Conservation (phyloP, 139 green algal genomes). For the Monoraphidium neglectum region DNA sequence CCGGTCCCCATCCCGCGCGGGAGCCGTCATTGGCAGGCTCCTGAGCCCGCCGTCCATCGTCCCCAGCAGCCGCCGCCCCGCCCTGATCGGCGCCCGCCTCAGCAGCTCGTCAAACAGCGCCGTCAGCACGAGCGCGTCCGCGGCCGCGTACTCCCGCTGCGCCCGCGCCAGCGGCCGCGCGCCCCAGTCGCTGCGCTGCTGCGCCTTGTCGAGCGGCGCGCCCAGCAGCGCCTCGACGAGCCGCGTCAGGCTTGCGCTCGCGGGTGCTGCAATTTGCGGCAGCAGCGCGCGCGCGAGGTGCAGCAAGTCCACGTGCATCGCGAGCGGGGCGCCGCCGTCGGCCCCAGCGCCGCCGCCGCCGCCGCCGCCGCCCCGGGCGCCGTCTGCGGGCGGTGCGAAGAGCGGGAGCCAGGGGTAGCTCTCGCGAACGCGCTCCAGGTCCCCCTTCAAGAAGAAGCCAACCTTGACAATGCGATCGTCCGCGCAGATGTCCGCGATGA, state of each 20-base stretch:
- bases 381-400: neutral
- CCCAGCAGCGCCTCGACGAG: constrained; percentile 29
- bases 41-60: neutral
- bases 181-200: constrained; percentile 64
- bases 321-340: neutral
- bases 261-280: neutral
- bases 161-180: constrained; percentile 41
- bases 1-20: too few species aligned
- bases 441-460: constrained; percentile 29
- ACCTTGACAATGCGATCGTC: constrained; percentile 1
- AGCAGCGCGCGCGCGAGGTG: neutral
- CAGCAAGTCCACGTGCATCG: constrained; percentile 22
- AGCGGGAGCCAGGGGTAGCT: constrained; percentile 9
- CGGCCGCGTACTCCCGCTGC: constrained; percentile 66
- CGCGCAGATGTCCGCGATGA: constrained; percentile 17
- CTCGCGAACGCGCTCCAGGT: constrained; percentile 25
- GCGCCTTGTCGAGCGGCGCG: constrained; percentile 49
- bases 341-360: neutral
- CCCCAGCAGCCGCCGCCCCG: neutral
- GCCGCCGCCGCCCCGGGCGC: neutral
- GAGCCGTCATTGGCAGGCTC: too few species aligned
- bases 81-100: neutral
- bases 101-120: constrained; percentile 37
- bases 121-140: constrained; percentile 42
- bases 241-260: constrained; percentile 12